Evolutionary conservation across 1,284 basidiomycete genomes (phyloP).

Genomic region (Apiotrichum montevideense): DNA sequence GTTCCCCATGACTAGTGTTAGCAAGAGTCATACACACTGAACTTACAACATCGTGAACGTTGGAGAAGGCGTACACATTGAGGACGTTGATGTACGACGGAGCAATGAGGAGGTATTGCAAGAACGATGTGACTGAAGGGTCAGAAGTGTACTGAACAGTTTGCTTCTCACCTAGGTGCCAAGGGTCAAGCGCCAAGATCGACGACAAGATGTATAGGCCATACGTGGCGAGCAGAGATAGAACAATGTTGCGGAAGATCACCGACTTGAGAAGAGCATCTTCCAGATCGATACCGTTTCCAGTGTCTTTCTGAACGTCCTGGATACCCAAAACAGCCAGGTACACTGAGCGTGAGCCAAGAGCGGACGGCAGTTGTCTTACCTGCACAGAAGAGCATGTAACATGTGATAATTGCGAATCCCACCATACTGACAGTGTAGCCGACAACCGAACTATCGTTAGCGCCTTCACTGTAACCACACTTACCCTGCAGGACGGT

Average conservation of each 20-base stretch:
- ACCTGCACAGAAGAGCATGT: conserved; percentile 70
- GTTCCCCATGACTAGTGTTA: conserved; percentile 63
- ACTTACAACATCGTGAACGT: conserved; percentile 62
- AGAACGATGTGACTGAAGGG: conserved; percentile 66
- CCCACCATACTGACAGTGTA: conserved; percentile 77
- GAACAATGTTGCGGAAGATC: conserved; percentile 72
- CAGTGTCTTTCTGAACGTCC: conserved; percentile 50
- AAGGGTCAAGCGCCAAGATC: conserved; percentile 61
- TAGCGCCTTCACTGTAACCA: no score
- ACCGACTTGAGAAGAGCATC: conserved; percentile 60
- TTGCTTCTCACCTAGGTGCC: conserved; percentile 25
- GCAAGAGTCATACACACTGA: neutral
- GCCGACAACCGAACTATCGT: conserved; percentile 57
- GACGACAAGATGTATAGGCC: conserved; percentile 77
- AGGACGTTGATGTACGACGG: conserved; percentile 88
- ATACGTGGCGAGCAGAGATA: conserved; percentile 77
- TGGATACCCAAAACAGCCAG: conserved; percentile 74
- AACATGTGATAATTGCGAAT: conserved; percentile 79
- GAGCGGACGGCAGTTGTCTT: conserved; percentile 32
- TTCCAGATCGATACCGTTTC: conserved; percentile 35
- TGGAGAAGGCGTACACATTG: conserved; percentile 68
- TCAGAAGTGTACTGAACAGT: conserved; percentile 14
- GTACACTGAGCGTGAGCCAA: conserved; percentile 52
- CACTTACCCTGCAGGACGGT: conserved; percentile 73
- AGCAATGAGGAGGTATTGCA: conserved; percentile 84